These are phyloP conservation scores for Aspergillus tubingensis DNA, from an alignment of 2,329 filamentous ascomycete genomes.

Conservation along the genomic window DNA sequence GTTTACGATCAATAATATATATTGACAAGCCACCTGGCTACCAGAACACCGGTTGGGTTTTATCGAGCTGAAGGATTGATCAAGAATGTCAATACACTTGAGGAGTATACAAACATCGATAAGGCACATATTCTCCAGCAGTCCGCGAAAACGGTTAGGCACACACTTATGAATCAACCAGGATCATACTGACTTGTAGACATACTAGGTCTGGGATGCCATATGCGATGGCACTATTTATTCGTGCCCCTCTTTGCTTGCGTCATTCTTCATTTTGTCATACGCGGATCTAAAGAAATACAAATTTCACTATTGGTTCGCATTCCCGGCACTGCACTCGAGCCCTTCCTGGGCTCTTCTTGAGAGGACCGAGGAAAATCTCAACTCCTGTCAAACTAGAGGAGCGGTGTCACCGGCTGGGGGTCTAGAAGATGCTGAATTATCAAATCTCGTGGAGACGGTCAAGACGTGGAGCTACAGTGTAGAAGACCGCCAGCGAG, in stretches of 20 bases:
- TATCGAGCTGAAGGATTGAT: conserved; percentile 91
- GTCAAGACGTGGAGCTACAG: conserved; percentile 86
- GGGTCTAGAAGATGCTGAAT: conserved; percentile 67
- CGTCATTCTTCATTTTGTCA: conserved; percentile 84
- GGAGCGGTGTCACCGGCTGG: conserved; percentile 23
- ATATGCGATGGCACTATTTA: conserved; percentile 97
- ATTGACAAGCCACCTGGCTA: conserved; percentile 5
- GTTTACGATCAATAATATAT: not conserved
- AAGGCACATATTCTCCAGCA: conserved; percentile 75
- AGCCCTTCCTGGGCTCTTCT: conserved; percentile 76
- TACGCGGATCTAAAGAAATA: conserved; percentile 98
- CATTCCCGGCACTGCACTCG: conserved; percentile 89
- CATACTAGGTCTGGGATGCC: conserved; percentile 83
- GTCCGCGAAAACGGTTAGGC: conserved; percentile 71
- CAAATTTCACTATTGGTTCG: conserved; percentile 97
- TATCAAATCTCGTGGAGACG: conserved; percentile 73
- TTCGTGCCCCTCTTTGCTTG: conserved; percentile 85
- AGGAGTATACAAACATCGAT: conserved; percentile 85
- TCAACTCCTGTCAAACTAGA: conserved; percentile 22
- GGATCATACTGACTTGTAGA: conserved; percentile 16
- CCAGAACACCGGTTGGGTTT: conserved; percentile 67
- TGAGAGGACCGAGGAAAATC: conserved; percentile 22
- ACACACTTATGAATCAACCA: not conserved
- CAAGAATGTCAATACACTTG: conserved; percentile 93
- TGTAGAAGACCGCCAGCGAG: conserved; percentile 80